Evolutionary conservation across 2,329 filamentous ascomycete genomes (phyloP).

Genomic region (Sclerotinia subarctica): DNA sequence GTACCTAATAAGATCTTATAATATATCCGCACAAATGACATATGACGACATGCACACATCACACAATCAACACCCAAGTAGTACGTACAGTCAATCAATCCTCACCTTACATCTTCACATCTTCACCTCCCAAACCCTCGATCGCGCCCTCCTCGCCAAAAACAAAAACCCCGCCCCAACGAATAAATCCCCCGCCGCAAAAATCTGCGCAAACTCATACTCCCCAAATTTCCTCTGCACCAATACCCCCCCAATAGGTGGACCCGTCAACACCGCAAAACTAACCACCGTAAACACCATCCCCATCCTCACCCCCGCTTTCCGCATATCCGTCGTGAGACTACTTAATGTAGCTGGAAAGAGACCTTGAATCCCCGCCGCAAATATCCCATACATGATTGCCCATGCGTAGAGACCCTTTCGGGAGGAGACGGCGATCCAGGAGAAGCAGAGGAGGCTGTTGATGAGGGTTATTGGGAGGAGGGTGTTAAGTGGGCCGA

Average conservation of each 20-base stretch:
- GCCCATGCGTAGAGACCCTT: conserved; percentile 49
- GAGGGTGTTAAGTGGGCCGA: conserved; percentile 52
- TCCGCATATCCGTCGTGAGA: conserved; percentile 51
- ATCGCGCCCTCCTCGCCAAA: conserved; percentile 42
- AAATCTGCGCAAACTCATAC: conserved; percentile 52
- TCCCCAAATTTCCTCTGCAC: conserved; percentile 45
- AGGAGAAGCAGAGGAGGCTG: conserved; percentile 43
- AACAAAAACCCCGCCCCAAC: conserved; percentile 44
- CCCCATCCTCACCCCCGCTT: conserved; percentile 54
- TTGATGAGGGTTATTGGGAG: conserved; percentile 43
- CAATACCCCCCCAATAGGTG: conserved; percentile 53
- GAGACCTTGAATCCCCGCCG: conserved; percentile 49
- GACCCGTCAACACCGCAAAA: conserved; percentile 52
- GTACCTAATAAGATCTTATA: no score
- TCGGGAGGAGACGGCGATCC: conserved; percentile 47
- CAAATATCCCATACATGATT: conserved; percentile 50
- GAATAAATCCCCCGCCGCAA: conserved; percentile 46
- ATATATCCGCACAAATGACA: no score
- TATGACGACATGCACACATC: no score
- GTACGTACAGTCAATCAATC: no score
- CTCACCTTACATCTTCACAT: conserved; percentile 26
- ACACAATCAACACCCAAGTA: no score
- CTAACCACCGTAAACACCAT: conserved; percentile 53
- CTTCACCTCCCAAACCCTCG: conserved; percentile 36
- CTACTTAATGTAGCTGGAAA: conserved; percentile 51